Evolutionary conservation across 2,329 filamentous ascomycete genomes (phyloP).

Genomic region (Aschersonia sp.): DNA sequence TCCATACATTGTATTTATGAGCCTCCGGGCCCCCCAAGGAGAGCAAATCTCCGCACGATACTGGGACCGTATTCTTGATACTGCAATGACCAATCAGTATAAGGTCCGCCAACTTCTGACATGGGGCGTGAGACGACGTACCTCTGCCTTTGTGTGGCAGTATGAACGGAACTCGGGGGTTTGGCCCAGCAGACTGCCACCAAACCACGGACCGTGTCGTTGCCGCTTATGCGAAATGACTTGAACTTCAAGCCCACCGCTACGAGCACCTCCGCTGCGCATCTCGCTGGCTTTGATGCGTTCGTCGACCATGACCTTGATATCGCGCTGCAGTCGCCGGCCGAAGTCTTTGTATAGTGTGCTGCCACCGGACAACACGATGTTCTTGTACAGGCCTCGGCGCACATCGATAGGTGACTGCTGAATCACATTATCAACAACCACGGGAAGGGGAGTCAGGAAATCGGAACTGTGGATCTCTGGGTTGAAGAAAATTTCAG

Average conservation of each 20-base stretch:
- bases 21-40: conserved; percentile 82
- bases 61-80: conserved; percentile 94
- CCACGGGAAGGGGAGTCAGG: conserved; percentile 81
- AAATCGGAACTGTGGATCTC: conserved; percentile 99
- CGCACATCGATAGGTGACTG: conserved; percentile 95
- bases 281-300: conserved; percentile 87
- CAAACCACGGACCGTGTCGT: conserved; percentile 96
- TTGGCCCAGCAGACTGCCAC: conserved; percentile 88
- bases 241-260: conserved; percentile 88
- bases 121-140: conserved; percentile 16
- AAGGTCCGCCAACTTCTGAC: background rate
- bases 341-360: conserved; percentile 99
- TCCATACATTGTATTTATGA: conserved; percentile 30
- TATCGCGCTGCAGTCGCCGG: conserved; percentile 87
- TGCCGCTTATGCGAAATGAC: conserved; percentile 97
- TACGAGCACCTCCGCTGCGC: conserved; percentile 80
- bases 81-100: conserved; percentile 25
- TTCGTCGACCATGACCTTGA: conserved; percentile 87
- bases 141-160: conserved; percentile 83
- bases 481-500: conserved; percentile 99
- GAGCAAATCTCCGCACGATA: conserved; percentile 87
- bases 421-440: conserved; percentile 95
- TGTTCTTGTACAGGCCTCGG: conserved; percentile 97
- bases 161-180: conserved; percentile 98
- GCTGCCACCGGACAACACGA: conserved; percentile 91